Evolutionary conservation across 1,284 basidiomycete species (phyloP).

Genomic region (Leucoagaricus sp.): DNA sequence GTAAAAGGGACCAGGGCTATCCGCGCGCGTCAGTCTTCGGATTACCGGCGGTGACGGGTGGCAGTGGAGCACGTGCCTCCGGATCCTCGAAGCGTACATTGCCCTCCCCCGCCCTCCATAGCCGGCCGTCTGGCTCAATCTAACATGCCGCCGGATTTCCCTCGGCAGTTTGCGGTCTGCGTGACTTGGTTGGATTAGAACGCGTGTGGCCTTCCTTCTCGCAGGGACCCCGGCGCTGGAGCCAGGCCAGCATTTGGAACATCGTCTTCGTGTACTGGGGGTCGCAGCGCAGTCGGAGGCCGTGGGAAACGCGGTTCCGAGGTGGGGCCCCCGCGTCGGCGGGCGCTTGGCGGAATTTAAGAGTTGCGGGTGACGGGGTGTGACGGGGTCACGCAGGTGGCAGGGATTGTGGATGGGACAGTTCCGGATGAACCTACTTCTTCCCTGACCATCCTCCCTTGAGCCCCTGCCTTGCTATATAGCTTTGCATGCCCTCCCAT

Average conservation of each 20-base stretch:
- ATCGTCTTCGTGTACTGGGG: not conserved
- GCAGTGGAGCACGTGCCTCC: slow-evolving; percentile 6
- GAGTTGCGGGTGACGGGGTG: slow-evolving; percentile 4
- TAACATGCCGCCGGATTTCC: not conserved
- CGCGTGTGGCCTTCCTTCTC: not conserved
- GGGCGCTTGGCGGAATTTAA: not conserved
- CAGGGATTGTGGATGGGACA: slow-evolving; percentile 2
- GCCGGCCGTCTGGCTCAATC: not conserved
- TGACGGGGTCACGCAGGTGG: slow-evolving; percentile 1
- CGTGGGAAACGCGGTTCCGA: no score
- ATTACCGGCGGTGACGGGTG: slow-evolving; percentile 12
- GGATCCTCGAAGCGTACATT: no score
- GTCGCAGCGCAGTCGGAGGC: no score
- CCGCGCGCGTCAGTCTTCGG: no score
- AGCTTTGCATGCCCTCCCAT: slow-evolving; percentile 19
- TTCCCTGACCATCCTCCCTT: slow-evolving; percentile 7
- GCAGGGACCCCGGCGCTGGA: no score
- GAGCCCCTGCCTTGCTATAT: slow-evolving; percentile 10
- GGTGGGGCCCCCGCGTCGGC: slow-evolving; percentile 7
- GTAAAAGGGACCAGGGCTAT: slow-evolving; percentile 1
- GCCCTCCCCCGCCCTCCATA: not conserved
- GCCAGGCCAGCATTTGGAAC: no score
- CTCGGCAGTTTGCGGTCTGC: not conserved
- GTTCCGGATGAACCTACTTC: slow-evolving; percentile 3
- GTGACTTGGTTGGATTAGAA: not conserved